Base-by-base conservation (phyloP, 2,329 filamentous ascomycete genomes). In the Laburnicola sp. region DNA sequence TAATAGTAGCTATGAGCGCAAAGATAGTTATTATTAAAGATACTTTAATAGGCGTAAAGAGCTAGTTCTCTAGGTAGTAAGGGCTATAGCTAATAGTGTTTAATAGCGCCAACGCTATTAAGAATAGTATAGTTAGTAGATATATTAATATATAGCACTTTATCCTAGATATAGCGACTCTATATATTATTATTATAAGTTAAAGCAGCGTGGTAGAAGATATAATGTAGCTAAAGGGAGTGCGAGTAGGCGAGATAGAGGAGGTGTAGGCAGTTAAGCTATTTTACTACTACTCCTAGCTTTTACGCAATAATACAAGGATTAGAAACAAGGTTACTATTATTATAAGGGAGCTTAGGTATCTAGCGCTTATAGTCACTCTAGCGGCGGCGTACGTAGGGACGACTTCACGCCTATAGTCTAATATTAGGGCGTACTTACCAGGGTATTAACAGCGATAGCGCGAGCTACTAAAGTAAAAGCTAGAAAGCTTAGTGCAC, bases 301-400 rank as follows among this genome's bases (percentile, higher is more conserved):
- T 10, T 48, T 62, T 40, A 58, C 47, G 27, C 40, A 3, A 27
- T 28, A 45, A 25, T 8, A 8, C 1, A 2, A 40, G 3, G 27
- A 40, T 10, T n/a, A 36, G 26, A 23, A 23, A 50, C 11, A 49
- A 54, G 32, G 30, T 58, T 11, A 27, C 30, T 8, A 16, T 21
- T 6, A 60, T 64, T 27, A 53, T 64, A 1, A 47, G 52, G 42
- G 56, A 64, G 50, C 52, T 62, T 32, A 52, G 54, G 11, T 61
- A 32, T 30, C 53, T 63, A 6, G 59, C 57, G 11, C 50, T 65
- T 28, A 57, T 57, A n/a, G 50, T 65, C 1, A 16, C 16, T 16
- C 16, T 16, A 16, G 16, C 16, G 16, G 16, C 1, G 1, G 16
- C 16, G 16, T 63, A 65, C 32, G 47, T 64, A 5, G 43, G 49